Percentiles rank a stretch among this genome's conserved stretches.
Evolutionary conservation across 164 flowering plant species (phyloP).

Genomic region (Stephania japonica): DNA sequence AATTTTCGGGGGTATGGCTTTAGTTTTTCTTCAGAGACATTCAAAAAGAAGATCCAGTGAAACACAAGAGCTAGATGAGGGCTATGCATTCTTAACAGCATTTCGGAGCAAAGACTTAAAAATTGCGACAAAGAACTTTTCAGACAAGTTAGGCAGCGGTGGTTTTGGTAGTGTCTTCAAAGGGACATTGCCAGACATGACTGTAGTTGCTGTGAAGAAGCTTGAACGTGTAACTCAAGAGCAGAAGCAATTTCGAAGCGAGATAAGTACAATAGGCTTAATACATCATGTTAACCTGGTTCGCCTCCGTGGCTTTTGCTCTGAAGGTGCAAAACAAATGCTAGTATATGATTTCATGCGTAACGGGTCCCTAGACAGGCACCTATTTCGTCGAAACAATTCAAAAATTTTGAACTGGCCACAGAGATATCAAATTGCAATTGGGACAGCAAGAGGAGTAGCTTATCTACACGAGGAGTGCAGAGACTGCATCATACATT

Average conservation of each 20-base stretch:
- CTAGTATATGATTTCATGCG: too few relatives aligned
- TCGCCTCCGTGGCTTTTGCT: slow-evolving; percentile 25
- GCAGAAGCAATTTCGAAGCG: slow-evolving; percentile 51
- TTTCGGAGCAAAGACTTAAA: not conserved
- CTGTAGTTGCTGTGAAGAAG: slow-evolving; percentile 47
- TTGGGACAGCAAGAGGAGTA: not conserved
- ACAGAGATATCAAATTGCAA: not conserved
- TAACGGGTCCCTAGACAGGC: too few relatives aligned
- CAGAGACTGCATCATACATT: too few relatives aligned
- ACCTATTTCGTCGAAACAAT: not conserved
- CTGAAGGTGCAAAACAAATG: too few relatives aligned
- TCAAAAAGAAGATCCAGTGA: slow-evolving; percentile 14
- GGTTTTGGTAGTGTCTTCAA: not conserved
- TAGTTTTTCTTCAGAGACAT: slow-evolving; percentile 19
- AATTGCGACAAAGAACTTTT: too few relatives aligned
- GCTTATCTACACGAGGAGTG: slow-evolving; percentile 18
- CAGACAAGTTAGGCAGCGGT: too few relatives aligned
- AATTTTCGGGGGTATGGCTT: slow-evolving; percentile 11
- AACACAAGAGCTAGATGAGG: too few relatives aligned
- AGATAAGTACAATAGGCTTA: slow-evolving; percentile 48
- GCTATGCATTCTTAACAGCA: not conserved
- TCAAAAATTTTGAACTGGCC: too few relatives aligned
- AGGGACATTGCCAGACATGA: slow-evolving; percentile 33
- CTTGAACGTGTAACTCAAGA: slow-evolving; percentile 45
- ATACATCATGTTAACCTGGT: slow-evolving; percentile 49